Percentiles rank a stretch among this genome's conserved stretches.
These are phyloP conservation scores for Fraxinus nigra DNA, from an alignment of 305 asterid genomes.

Conservation along the genomic window DNA sequence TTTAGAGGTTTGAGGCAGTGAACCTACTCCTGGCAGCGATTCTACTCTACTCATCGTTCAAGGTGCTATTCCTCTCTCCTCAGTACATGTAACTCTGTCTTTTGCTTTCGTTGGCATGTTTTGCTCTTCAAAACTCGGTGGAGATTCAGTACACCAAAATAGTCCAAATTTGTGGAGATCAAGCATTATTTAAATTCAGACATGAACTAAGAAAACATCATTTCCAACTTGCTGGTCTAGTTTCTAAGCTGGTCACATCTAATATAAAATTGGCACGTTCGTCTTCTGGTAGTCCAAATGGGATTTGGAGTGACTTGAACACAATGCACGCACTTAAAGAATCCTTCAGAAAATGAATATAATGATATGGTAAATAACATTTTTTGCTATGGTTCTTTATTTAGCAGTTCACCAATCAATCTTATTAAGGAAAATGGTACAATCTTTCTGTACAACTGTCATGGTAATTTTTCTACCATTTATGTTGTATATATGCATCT, in stretches of 20 bases:
- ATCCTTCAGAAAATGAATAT: background rate
- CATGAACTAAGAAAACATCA: constrained; percentile 3
- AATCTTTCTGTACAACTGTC: background rate
- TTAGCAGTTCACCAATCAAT: background rate
- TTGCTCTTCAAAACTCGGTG: background rate
- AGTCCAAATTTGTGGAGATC: background rate
- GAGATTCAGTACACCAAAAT: background rate
- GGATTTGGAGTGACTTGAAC: background rate
- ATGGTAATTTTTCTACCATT: constrained; percentile 4
- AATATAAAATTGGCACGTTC: background rate
- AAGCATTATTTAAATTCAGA: background rate
- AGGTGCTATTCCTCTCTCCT: constrained; percentile 55
- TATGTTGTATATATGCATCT: background rate
- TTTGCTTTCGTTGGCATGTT: constrained; percentile 11
- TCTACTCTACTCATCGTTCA: constrained; percentile 85
- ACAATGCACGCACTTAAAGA: background rate
- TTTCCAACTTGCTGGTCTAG: constrained; percentile 1
- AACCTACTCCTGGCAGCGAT: constrained; percentile 73
- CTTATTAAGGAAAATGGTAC: background rate
- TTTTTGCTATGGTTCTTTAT: background rate
- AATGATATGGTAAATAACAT: background rate
- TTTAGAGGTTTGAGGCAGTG: constrained; percentile 73
- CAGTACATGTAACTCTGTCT: constrained; percentile 1
- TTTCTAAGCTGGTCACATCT: background rate
- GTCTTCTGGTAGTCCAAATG: background rate